A percentile compares a stretch with the other conserved stretches of the same genome.
Conservation (phyloP, 148 eudicot species). For the Salicornia ramosissima region DNA sequence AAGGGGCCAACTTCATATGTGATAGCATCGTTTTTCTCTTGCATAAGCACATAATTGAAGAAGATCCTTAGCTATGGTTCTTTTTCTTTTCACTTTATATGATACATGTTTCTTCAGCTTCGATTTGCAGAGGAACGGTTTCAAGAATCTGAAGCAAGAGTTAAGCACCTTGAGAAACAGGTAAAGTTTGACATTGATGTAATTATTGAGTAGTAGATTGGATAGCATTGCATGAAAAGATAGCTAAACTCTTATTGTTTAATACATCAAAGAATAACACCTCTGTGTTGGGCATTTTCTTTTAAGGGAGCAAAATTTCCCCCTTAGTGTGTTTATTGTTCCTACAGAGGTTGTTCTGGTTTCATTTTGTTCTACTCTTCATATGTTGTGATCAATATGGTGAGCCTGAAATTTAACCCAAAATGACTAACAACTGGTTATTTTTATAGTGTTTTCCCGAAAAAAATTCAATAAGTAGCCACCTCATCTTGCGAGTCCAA, state of each 20-base stretch:
- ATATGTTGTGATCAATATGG: background rate
- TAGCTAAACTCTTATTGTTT: background rate
- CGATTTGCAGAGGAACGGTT: slow-evolving; percentile 77
- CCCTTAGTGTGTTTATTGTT: no score
- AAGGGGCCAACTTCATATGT: background rate
- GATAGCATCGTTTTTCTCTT: background rate
- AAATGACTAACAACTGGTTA: background rate
- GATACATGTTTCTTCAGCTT: slow-evolving; percentile 56
- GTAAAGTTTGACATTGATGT: slow-evolving; percentile 27
- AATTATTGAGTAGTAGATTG: slow-evolving; percentile 3
- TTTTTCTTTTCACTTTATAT: slow-evolving; percentile 21
- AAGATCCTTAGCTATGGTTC: background rate
- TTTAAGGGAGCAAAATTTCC: background rate
- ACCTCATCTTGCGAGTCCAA: background rate
- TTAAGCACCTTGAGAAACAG: slow-evolving; percentile 87
- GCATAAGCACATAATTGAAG: background rate
- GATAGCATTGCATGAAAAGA: slow-evolving; percentile 2
- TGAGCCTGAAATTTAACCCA: background rate
- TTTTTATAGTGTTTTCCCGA: background rate
- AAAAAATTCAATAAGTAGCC: background rate
- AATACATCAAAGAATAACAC: background rate
- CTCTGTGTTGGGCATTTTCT: background rate
- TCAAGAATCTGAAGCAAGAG: slow-evolving; percentile 87
- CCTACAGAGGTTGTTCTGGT: no score
- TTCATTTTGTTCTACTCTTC: background rate